phyloP scores from a whole-genome alignment of 805 yeast genomes.

The Nakazawaea wickerhamii region DNA sequence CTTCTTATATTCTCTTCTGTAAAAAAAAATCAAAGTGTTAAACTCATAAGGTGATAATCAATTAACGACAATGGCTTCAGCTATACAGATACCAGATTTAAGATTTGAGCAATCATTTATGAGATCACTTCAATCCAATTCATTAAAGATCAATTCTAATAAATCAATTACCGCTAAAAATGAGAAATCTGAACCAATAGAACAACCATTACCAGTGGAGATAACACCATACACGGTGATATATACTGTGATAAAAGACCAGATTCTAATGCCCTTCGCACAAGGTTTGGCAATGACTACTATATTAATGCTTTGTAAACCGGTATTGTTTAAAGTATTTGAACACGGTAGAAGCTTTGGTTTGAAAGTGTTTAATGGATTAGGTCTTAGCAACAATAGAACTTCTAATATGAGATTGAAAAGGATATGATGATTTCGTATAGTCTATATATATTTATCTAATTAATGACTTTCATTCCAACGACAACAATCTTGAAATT shows the following conservation, averaged over 20 bases:
- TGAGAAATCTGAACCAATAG: conserved; percentile 9
- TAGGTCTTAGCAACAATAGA: conserved; percentile 4
- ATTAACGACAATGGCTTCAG: conserved; percentile 21
- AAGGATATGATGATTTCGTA: not conserved
- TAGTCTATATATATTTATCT: conserved; percentile 3
- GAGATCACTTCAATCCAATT: conserved; percentile 27
- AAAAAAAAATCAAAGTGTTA: not conserved
- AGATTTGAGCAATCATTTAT: conserved; percentile 61
- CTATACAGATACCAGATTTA: conserved; percentile 49
- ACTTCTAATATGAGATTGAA: not conserved
- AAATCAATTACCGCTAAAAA: conserved; percentile 15
- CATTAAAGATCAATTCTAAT: conserved; percentile 19
- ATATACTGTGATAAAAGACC: conserved; percentile 47
- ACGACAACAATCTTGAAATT: conserved; percentile 62
- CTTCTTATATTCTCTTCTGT: not conserved
- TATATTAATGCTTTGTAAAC: conserved; percentile 29
- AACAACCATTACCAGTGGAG: conserved; percentile 27
- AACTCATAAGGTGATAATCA: too few species aligned
- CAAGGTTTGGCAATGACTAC: conserved; percentile 47
- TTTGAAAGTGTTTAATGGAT: conserved; percentile 14
- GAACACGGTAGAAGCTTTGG: conserved; percentile 21
- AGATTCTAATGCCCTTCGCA: conserved; percentile 48
- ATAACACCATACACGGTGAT: conserved; percentile 41
- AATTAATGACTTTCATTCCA: conserved; percentile 55
- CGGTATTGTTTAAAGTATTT: conserved; percentile 25